Conservation (phyloP, 805 yeast species). For the baker's yeast (Saccharomyces cerevisiae) region DNA sequence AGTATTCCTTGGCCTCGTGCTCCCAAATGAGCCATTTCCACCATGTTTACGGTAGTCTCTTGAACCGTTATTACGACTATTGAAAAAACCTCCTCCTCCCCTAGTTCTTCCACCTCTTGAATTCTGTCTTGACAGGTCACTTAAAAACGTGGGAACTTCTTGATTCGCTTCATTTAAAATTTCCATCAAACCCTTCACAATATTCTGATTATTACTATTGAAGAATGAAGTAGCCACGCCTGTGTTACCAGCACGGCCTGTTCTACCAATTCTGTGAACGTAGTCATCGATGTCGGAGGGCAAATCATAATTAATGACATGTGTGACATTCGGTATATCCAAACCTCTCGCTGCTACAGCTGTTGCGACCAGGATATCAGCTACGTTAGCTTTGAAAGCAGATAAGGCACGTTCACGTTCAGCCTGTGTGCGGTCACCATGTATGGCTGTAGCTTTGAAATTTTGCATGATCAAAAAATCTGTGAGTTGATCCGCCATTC, state of each 20-base stretch:
- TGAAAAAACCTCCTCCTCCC: slow-evolving; percentile 33
- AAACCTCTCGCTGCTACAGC: slow-evolving; percentile 99
- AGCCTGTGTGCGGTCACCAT: slow-evolving; percentile 94
- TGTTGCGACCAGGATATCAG: slow-evolving; percentile 93
- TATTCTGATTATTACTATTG: slow-evolving; percentile 84
- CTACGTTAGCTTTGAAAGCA: slow-evolving; percentile 80
- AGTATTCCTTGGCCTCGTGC: background rate
- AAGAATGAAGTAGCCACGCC: slow-evolving; percentile 97
- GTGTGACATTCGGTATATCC: slow-evolving; percentile 97
- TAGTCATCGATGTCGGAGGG: slow-evolving; percentile 96
- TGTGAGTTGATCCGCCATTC: slow-evolving; percentile 92
- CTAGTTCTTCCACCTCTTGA: slow-evolving; percentile 49
- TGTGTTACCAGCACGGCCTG: slow-evolving; percentile 98
- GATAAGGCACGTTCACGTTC: slow-evolving; percentile 96
- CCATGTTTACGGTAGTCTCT: slow-evolving; percentile 44
- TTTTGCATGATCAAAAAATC: slow-evolving; percentile 80
- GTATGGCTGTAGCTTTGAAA: slow-evolving; percentile 95
- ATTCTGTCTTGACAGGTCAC: slow-evolving; percentile 66
- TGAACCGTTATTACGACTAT: slow-evolving; percentile 32
- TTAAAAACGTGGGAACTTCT: slow-evolving; percentile 86
- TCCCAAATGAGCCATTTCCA: slow-evolving; percentile 10
- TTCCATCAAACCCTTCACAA: slow-evolving; percentile 78
- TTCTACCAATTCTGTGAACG: slow-evolving; percentile 98
- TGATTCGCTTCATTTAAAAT: slow-evolving; percentile 90
- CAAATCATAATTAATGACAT: slow-evolving; percentile 92